These are phyloP conservation scores for Backusella macrospora DNA, from an alignment of 192 early-diverging fungal genomes.

Conservation along the genomic window DNA sequence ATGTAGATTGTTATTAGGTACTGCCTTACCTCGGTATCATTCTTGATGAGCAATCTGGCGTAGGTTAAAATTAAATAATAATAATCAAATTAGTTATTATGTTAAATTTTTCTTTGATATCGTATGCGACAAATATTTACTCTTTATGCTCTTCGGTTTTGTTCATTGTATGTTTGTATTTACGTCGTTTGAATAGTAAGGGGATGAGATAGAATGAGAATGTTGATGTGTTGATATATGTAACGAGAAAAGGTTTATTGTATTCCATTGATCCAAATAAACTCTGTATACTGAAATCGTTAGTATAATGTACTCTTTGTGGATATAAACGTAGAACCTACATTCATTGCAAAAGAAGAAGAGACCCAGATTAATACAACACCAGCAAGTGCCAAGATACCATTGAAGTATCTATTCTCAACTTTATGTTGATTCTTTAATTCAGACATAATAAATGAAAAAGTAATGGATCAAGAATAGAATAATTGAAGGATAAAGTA, in stretches of 20 bases:
- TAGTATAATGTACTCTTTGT: neutral
- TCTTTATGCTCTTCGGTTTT: conserved; percentile 3
- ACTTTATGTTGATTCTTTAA: conserved; percentile 16
- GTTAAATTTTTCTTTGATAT: neutral
- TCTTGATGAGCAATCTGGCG: neutral
- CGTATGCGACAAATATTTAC: neutral
- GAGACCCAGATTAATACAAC: conserved; percentile 83
- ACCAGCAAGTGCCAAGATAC: conserved; percentile 62
- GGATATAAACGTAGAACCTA: conserved; percentile 32
- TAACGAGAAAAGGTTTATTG: conserved; percentile 78
- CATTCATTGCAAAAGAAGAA: conserved; percentile 78
- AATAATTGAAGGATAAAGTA: neutral
- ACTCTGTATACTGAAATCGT: conserved; percentile 42
- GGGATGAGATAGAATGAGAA: conserved; percentile 74
- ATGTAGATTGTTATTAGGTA: conserved; percentile 1
- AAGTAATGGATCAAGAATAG: neutral
- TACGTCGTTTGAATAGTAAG: conserved; percentile 31
- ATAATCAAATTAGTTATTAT: neutral
- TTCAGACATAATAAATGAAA: conserved; percentile 9
- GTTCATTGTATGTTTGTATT: neutral
- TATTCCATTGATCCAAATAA: conserved; percentile 70
- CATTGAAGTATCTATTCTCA: conserved; percentile 35
- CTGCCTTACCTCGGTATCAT: neutral
- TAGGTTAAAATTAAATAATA: neutral
- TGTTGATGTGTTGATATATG: conserved; percentile 75